phyloP scores from a whole-genome alignment of 2,329 filamentous ascomycete genomes.

The Graphium sp. region DNA sequence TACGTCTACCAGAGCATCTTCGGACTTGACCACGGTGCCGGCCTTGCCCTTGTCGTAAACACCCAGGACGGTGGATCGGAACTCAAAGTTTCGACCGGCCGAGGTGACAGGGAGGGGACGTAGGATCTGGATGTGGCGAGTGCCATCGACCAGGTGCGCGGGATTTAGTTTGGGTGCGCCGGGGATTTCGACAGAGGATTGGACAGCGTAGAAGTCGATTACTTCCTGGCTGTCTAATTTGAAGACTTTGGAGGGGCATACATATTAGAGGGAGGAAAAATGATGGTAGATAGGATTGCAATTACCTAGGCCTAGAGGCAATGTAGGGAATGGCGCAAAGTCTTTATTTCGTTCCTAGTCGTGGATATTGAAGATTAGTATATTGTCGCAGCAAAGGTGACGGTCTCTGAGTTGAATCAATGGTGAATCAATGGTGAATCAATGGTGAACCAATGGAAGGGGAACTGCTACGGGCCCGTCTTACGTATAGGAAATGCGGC shows the following conservation, averaged over 20 bases:
- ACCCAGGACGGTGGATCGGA: conserved; percentile 22
- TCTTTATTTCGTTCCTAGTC: conserved; percentile 3
- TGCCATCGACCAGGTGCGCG: conserved; percentile 47
- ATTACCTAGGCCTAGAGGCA: conserved; percentile 4
- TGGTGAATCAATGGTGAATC: conserved; percentile 5
- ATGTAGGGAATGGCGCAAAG: conserved; percentile 4
- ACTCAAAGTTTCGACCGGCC: conserved; percentile 39
- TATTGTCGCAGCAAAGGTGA: background rate
- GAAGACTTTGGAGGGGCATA: conserved; percentile 28
- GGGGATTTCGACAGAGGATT: conserved; percentile 36
- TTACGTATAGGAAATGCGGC: conserved; percentile 79
- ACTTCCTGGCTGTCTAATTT: conserved; percentile 50
- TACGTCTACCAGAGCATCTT: conserved; percentile 46
- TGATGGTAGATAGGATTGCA: background rate
- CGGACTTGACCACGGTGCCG: conserved; percentile 50
- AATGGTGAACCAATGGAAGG: too few species aligned
- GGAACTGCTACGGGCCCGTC: conserved; percentile 9
- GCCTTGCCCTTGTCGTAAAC: conserved; percentile 62
- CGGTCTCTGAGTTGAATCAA: too few species aligned
- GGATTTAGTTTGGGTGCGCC: conserved; percentile 50
- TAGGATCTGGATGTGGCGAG: conserved; percentile 45
- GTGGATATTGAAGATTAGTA: background rate
- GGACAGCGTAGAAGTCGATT: conserved; percentile 51
- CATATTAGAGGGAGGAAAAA: background rate
- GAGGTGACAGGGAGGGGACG: conserved; percentile 46